A percentile compares a stretch with the other conserved stretches of the same genome.
These are phyloP conservation scores for Wallacemonas collosoma DNA, from an alignment of 208 protist species.

Conservation along the genomic window DNA sequence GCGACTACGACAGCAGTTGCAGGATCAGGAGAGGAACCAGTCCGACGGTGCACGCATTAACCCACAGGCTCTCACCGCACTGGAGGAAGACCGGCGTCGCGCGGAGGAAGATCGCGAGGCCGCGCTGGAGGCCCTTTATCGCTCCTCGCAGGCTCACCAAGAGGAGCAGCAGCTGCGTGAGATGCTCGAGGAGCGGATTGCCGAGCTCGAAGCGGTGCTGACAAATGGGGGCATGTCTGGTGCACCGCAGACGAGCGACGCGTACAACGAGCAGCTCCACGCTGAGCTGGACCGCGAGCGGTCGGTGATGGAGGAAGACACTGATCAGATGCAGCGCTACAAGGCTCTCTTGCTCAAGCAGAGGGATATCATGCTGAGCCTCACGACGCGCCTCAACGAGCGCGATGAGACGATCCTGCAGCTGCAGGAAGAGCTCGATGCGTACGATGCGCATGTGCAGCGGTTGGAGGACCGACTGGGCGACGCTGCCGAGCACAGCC, in stretches of 20 bases:
- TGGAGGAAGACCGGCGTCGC: constrained; percentile 39
- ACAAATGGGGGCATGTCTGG: constrained; percentile 51
- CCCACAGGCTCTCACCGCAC: constrained; percentile 21
- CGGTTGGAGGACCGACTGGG: constrained; percentile 69
- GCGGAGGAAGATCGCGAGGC: constrained; percentile 52
- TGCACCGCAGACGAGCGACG: constrained; percentile 48
- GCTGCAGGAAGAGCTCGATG: constrained; percentile 88
- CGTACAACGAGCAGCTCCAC: constrained; percentile 64
- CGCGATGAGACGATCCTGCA: constrained; percentile 91
- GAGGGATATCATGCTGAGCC: constrained; percentile 95
- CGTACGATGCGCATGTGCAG: constrained; percentile 82
- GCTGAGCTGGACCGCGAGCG: constrained; percentile 85
- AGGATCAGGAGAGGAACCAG: constrained; percentile 27
- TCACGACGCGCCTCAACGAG: constrained; percentile 93
- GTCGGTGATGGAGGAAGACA: constrained; percentile 84
- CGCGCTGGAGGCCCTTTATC: constrained; percentile 53
- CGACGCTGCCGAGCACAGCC: constrained; percentile 7
- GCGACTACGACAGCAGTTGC: constrained; percentile 49
- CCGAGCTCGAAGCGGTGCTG: constrained; percentile 56
- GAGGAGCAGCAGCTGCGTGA: constrained; percentile 45
- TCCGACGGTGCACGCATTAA: constrained; percentile 13
- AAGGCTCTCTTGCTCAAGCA: constrained; percentile 97
- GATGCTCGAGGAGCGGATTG: constrained; percentile 52
- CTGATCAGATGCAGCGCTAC: constrained; percentile 94
- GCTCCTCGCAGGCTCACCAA: constrained; percentile 44